Conservation (phyloP, 2,329 filamentous ascomycete species). For the Aspergillus ochraceoroseus region DNA sequence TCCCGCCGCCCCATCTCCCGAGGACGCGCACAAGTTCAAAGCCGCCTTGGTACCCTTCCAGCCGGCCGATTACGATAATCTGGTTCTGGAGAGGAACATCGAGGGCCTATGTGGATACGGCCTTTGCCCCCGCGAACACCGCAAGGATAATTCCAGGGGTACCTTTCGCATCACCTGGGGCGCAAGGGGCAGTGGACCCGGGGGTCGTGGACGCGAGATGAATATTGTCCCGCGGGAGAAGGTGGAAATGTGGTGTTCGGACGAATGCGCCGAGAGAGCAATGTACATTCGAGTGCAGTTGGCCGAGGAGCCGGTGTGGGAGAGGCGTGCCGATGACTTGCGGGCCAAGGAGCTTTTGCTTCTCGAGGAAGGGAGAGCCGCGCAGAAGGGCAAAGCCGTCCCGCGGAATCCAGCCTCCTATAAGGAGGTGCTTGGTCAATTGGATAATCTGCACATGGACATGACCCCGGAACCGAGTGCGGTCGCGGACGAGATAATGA, state of each 20-base stretch:
- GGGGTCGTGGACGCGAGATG: constrained; percentile 50
- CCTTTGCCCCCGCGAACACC: constrained; percentile 65
- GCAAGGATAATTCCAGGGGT: constrained; percentile 53
- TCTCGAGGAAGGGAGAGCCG: constrained; percentile 56
- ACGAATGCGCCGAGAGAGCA: constrained; percentile 70
- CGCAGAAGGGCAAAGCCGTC: constrained; percentile 20
- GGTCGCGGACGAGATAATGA: constrained; percentile 25
- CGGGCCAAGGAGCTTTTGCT: constrained; percentile 55
- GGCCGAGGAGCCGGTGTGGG: constrained; percentile 78
- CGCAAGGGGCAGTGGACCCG: constrained; percentile 45
- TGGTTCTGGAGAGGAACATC: constrained; percentile 84
- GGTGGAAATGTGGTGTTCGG: constrained; percentile 81
- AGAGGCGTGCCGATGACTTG: constrained; percentile 55
- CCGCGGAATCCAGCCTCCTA: constrained; percentile 19
- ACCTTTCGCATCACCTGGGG: constrained; percentile 64
- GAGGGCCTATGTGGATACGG: constrained; percentile 77
- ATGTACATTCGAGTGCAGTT: constrained; percentile 87
- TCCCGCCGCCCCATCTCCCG: constrained; percentile 50
- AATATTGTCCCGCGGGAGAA: constrained; percentile 66
- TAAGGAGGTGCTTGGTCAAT: constrained; percentile 26
- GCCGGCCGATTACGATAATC: constrained; percentile 79
- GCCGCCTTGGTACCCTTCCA: constrained; percentile 67
- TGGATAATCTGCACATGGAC: constrained; percentile 22
- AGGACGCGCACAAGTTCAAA: constrained; percentile 64
- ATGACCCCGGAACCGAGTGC: constrained; percentile 12